These are phyloP conservation scores for Euphrasia arctica DNA, from an alignment of 305 asterid species.

Conservation along the genomic window DNA sequence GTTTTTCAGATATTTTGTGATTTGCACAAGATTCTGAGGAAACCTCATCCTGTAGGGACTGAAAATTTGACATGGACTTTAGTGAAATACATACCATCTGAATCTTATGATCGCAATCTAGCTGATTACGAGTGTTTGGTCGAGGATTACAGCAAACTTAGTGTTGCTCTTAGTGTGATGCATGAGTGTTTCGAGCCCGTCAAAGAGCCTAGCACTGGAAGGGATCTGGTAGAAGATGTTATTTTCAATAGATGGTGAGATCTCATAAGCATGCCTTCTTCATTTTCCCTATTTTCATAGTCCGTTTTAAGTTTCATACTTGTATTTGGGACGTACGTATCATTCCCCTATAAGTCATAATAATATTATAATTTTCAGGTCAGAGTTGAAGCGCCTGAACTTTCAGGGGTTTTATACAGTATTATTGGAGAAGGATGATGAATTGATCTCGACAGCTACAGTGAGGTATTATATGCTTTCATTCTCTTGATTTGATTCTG, in stretches of 20 bases:
- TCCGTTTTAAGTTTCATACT: not conserved
- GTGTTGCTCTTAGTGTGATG: conserved; percentile 72
- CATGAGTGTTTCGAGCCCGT: conserved; percentile 85
- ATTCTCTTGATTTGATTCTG: conserved; percentile 13
- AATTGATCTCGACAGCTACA: conserved; percentile 66
- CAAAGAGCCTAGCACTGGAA: conserved; percentile 53
- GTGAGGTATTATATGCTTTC: conserved; percentile 57
- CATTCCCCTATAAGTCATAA: not conserved
- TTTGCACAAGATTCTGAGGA: conserved; percentile 48
- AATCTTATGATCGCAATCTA: conserved; percentile 30
- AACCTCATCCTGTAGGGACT: conserved; percentile 51
- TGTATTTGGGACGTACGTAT: not conserved
- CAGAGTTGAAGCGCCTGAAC: conserved; percentile 71
- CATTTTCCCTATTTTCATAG: not conserved
- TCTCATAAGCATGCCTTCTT: conserved; percentile 4
- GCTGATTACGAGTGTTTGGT: conserved; percentile 35
- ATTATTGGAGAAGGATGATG: conserved; percentile 64
- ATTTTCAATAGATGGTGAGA: conserved; percentile 74
- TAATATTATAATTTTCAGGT: conserved; percentile 46
- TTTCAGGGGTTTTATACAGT: conserved; percentile 81
- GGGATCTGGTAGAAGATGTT: conserved; percentile 76
- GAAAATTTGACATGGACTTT: conserved; percentile 74
- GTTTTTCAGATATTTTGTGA: conserved; percentile 64
- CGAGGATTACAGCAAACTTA: conserved; percentile 64
- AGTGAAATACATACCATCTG: conserved; percentile 44